Evolutionary conservation across 2,329 filamentous ascomycete species (phyloP).

Genomic region (Seiridium cupressi): DNA sequence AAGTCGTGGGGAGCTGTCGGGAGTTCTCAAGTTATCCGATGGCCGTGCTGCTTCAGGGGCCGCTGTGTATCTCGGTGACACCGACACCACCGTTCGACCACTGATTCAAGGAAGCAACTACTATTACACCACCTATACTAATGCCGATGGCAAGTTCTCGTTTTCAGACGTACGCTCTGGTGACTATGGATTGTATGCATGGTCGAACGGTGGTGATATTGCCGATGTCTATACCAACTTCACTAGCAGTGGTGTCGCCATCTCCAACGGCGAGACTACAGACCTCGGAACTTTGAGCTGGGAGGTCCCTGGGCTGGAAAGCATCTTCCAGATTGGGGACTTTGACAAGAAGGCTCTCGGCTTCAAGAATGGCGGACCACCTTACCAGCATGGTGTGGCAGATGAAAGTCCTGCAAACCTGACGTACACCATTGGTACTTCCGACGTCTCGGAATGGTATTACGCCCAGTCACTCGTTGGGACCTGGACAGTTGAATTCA

Average conservation of each 20-base stretch:
- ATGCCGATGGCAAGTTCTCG: conserved; percentile 37
- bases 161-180: conserved; percentile 41
- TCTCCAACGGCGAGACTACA: conserved; percentile 30
- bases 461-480: conserved; percentile 42
- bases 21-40: conserved; percentile 41
- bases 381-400: conserved; percentile 42
- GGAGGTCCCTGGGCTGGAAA: conserved; percentile 32
- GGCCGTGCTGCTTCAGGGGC: conserved; percentile 46
- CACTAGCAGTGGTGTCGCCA: conserved; percentile 35
- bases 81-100: conserved; percentile 38
- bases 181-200: conserved; percentile 46
- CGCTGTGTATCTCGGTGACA: conserved; percentile 49
- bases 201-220: conserved; percentile 43
- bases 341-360: conserved; percentile 44
- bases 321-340: conserved; percentile 46
- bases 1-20: conserved; percentile 41
- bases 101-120: conserved; percentile 45
- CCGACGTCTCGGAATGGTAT: conserved; percentile 41
- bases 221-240: conserved; percentile 43
- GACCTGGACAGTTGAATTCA: conserved; percentile 34
- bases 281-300: conserved; percentile 38
- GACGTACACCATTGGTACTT: conserved; percentile 40
- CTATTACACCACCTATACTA: conserved; percentile 48
- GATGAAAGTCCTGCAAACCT: conserved; percentile 42
- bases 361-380: conserved; percentile 40